Conservation (phyloP, 2,329 filamentous ascomycete species). For the Fusarium coffeatum region DNA sequence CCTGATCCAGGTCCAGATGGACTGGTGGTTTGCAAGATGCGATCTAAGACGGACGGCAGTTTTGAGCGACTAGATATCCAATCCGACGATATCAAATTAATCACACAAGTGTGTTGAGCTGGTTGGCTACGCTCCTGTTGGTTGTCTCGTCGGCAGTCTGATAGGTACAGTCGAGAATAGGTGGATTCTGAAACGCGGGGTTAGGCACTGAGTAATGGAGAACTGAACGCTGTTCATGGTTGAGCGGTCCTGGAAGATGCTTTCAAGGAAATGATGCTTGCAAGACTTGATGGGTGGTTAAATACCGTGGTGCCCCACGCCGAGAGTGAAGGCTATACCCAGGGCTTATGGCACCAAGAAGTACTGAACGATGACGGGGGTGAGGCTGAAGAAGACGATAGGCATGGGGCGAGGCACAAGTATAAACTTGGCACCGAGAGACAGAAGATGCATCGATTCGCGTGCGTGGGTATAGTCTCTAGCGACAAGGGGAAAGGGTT, state of each 20-base stretch:
- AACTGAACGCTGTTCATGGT: slow-evolving; percentile 11
- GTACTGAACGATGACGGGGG: slow-evolving; percentile 5
- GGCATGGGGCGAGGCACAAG: background rate
- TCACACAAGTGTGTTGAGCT: background rate
- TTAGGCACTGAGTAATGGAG: slow-evolving; percentile 17
- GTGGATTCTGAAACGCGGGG: slow-evolving; percentile 39
- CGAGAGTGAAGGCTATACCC: background rate
- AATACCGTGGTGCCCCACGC: background rate
- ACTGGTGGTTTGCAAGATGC: background rate
- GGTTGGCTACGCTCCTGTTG: background rate
- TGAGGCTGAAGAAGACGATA: slow-evolving; percentile 1
- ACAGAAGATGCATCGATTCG: slow-evolving; percentile 18
- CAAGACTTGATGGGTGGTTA: background rate
- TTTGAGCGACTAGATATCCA: background rate
- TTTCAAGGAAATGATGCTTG: slow-evolving; percentile 2
- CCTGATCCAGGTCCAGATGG: slow-evolving; percentile 6
- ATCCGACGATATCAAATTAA: background rate
- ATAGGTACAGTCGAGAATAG: slow-evolving; percentile 2
- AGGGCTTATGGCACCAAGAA: background rate
- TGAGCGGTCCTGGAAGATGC: background rate
- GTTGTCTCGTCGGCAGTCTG: background rate
- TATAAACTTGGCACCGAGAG: slow-evolving; percentile 14
- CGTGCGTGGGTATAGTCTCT: background rate
- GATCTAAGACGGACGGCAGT: background rate
- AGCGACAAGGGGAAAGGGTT: background rate